A percentile compares a stretch with the other conserved stretches of the same genome.
These are phyloP conservation scores for Cudoniella acicularis DNA, from an alignment of 495 filamentous ascomycete genomes.

Conservation along the genomic window DNA sequence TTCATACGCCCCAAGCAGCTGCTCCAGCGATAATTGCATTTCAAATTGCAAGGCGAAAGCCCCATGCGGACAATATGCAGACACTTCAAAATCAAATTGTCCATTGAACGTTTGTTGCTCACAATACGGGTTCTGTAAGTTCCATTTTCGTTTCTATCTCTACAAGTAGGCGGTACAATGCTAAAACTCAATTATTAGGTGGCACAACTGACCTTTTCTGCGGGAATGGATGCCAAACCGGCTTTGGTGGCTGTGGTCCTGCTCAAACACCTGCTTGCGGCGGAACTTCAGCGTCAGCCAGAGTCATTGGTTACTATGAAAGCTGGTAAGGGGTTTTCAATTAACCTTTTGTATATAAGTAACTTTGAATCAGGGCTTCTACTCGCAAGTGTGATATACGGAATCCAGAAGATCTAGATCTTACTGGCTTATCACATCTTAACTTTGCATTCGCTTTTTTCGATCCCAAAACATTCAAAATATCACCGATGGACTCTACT, in stretches of 20 bases:
- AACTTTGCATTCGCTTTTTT: slow-evolving; percentile 27
- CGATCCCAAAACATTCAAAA: slow-evolving; percentile 13
- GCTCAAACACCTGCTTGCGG: no score
- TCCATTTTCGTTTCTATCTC: background rate
- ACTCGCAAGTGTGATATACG: background rate
- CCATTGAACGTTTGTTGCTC: slow-evolving; percentile 20
- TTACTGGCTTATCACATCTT: slow-evolving; percentile 15
- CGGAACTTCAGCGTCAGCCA: no score
- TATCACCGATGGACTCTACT: slow-evolving; percentile 7
- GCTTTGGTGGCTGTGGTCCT: no score
- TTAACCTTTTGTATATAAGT: background rate
- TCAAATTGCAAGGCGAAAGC: no score
- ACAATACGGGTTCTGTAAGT: slow-evolving; percentile 7
- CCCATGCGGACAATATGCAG: slow-evolving; percentile 12
- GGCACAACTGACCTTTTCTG: no score
- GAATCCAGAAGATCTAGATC: slow-evolving; percentile 4
- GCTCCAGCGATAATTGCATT: no score
- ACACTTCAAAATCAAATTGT: background rate
- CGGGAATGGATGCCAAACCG: no score
- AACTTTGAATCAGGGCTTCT: background rate
- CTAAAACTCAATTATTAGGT: background rate
- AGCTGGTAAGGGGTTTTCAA: no score
- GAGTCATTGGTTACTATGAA: no score
- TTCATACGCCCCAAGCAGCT: no score
- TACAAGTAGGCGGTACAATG: background rate